Evolutionary conservation across 1,284 basidiomycete genomes (phyloP).

Genomic region (Gyrodon tennesseensis): DNA sequence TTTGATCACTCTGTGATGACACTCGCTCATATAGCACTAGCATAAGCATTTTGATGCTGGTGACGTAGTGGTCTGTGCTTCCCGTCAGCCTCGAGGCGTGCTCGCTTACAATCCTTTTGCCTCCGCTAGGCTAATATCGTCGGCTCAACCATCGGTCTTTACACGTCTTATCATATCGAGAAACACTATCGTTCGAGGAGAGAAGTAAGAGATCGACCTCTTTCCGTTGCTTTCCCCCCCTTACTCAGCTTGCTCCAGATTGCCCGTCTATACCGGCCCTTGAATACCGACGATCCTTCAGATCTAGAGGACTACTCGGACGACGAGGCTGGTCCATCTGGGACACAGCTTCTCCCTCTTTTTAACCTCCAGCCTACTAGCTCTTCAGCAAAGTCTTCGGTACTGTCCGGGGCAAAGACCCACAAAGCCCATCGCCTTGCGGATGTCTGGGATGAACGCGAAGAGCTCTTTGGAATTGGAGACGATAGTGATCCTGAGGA

Average conservation of each 20-base stretch:
- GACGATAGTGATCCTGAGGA: conserved; percentile 45
- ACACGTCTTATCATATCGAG: conserved; percentile 66
- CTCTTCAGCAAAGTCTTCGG: conserved; percentile 26
- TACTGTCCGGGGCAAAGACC: conserved; percentile 34
- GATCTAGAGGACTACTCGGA: conserved; percentile 59
- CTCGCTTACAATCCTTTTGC: conserved; percentile 19
- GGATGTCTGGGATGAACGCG: conserved; percentile 75
- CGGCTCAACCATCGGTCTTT: conserved; percentile 73
- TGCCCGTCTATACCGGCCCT: conserved; percentile 68
- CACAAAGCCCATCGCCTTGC: conserved; percentile 47
- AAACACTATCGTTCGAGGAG: conserved; percentile 71
- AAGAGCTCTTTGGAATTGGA: conserved; percentile 73
- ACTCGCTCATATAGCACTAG: conserved; percentile 43
- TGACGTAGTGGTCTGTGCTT: conserved; percentile 64
- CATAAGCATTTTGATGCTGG: conserved; percentile 78
- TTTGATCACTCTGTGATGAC: conserved; percentile 8
- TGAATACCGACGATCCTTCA: conserved; percentile 55
- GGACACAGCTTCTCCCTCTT: conserved; percentile 62
- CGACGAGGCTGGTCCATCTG: conserved; percentile 45
- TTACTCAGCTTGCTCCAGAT: conserved; percentile 51
- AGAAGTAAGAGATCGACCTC: conserved; percentile 55
- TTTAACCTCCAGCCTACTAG: conserved; percentile 36
- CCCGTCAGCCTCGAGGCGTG: conserved; percentile 19
- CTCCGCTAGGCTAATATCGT: conserved; percentile 71
- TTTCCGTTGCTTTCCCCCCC: not conserved